These are phyloP conservation scores for Melastoma candidum DNA, from an alignment of 441 rosid genomes.

Conservation along the genomic window DNA sequence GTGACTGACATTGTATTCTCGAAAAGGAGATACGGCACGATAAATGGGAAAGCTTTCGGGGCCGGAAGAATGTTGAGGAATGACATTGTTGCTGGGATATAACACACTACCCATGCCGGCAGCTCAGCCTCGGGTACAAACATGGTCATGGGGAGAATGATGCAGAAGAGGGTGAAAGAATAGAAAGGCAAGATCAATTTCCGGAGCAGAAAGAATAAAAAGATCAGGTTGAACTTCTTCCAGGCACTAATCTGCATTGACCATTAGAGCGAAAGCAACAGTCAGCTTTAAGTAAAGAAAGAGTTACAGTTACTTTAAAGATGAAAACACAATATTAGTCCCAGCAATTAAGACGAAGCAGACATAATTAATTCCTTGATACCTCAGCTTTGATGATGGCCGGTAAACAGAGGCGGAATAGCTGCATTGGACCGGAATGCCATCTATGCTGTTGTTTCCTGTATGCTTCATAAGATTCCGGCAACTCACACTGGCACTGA, in stretches of 20 bases:
- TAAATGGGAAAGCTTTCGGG: conserved; percentile 82
- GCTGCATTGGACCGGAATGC: conserved; percentile 99
- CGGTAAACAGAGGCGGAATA: conserved; percentile 79
- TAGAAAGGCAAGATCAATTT: conserved; percentile 90
- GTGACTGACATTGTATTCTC: conserved; percentile 98
- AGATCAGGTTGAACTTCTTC: conserved; percentile 87
- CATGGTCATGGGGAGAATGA: conserved; percentile 94
- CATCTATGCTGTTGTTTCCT: conserved; percentile 92
- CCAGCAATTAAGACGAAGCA: too few species aligned
- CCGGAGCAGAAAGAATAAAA: conserved; percentile 80
- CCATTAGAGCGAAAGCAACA: background rate
- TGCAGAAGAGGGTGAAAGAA: conserved; percentile 93
- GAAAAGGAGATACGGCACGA: conserved; percentile 91
- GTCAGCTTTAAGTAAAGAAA: conserved; percentile 1
- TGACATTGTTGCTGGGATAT: conserved; percentile 94
- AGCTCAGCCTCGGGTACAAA: conserved; percentile 87
- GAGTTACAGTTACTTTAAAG: background rate
- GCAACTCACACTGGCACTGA: conserved; percentile 92
- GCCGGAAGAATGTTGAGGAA: conserved; percentile 92
- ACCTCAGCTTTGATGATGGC: conserved; percentile 69
- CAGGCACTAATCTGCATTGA: conserved; percentile 56
- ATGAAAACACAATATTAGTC: too few species aligned
- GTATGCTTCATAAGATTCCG: conserved; percentile 94
- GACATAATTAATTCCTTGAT: background rate
- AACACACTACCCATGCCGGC: conserved; percentile 94